Evolutionary conservation across 805 yeast genomes (phyloP), one percentile per base, ranked within the genome.

Genomic region (Nakazawaea wickerhamii): DNA sequence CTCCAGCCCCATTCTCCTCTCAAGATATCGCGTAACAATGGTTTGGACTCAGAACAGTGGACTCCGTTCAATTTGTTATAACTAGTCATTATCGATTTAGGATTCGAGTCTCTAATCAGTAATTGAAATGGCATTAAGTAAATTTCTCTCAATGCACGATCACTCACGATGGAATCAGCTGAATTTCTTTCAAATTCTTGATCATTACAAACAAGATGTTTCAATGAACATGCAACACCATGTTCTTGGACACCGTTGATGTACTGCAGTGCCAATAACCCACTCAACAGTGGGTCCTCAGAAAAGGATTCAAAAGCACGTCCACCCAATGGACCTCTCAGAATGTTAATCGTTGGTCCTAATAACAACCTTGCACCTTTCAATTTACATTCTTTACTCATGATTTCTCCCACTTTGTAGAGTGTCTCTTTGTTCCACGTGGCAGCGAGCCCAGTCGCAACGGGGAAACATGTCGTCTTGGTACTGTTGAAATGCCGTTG

Each of bases 121-220:
- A 80, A 59, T 59, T 77, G 78, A 62, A 80, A 80, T 2, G 86
- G 85, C 52, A 70, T 68, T 54, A 80, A 63, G 57, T 80, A 80
- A 42, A 80, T 70, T 55, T 80, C 86, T 52, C 86, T 68, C 47
- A 80, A 60, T 2, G 86, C 84, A 51, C 86, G 63, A 49, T 74
- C 77, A 2, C 79, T 64, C 38, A 80, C 63, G 15, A 71, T 56
- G 5, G 78, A 61, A 53, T 77, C 69, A 22, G 71, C 68, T 4
- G 68, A 59, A 42, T 57, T 62, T 47, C 86, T 61, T 44, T 74
- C 73, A 44, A 75, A 70, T 53, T 80, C 86, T 54, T 68, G 72
- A 51, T 80, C 85, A 47, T 80, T 80, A 54, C 80, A 71, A 17
- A 76, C 81, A 55, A 59, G 79, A 57, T 80, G 86, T 59, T 80